phyloP scores from a whole-genome alignment of 768 basidiomycete species.

The Pholiota conissans region DNA sequence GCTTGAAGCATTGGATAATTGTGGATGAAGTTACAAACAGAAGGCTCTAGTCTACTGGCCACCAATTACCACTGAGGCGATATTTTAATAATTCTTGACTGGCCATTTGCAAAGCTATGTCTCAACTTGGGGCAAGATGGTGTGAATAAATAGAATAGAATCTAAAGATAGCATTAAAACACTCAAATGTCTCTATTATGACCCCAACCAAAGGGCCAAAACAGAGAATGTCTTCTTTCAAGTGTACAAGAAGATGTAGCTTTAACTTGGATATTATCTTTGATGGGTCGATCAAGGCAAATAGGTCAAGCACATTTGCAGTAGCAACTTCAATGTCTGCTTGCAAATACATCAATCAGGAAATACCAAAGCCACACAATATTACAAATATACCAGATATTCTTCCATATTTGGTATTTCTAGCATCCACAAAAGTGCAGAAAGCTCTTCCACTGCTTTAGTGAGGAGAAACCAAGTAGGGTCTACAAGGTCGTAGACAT shows the following conservation, averaged over 20 bases:
- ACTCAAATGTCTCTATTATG: slow-evolving; percentile 36
- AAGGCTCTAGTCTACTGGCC: background rate
- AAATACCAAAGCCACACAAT: background rate
- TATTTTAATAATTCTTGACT: slow-evolving; percentile 30
- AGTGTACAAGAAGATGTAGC: slow-evolving; percentile 33
- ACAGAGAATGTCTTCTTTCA: slow-evolving; percentile 28
- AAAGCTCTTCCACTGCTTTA: slow-evolving; percentile 31
- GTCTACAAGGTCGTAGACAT: slow-evolving; percentile 34
- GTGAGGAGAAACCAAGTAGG: slow-evolving; percentile 24
- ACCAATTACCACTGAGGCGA: slow-evolving; percentile 31
- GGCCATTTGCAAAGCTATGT: slow-evolving; percentile 34
- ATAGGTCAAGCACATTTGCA: slow-evolving; percentile 36
- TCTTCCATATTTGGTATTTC: slow-evolving; percentile 34
- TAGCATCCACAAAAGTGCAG: slow-evolving; percentile 40
- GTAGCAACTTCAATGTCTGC: slow-evolving; percentile 25
- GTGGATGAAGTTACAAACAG: too few relatives aligned
- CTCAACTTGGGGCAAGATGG: slow-evolving; percentile 41
- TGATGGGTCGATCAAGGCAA: slow-evolving; percentile 31
- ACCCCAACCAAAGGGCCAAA: too few relatives aligned
- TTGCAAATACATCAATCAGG: slow-evolving; percentile 13
- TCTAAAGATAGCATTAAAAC: slow-evolving; percentile 42
- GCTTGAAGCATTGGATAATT: background rate
- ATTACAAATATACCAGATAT: slow-evolving; percentile 30
- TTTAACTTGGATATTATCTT: slow-evolving; percentile 36
- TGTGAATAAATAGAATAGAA: slow-evolving; percentile 39